Evolutionary conservation across 306 rosid species (phyloP), one percentile per base, ranked within the genome.

Genomic region (Quercus suber): DNA sequence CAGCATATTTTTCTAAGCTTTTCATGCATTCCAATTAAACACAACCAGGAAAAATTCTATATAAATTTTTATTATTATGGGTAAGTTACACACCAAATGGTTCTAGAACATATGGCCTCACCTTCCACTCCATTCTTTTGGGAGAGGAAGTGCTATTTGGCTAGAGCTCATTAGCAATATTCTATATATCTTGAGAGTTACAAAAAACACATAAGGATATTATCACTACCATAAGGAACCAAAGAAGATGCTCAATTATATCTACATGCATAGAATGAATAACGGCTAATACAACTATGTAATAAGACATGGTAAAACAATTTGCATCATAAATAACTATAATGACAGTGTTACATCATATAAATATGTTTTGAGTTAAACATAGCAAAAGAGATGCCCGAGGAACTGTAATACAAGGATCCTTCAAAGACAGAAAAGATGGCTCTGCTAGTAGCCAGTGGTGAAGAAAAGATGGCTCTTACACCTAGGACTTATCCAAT

Each of bases 21-120:
- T 45, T 65, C 79, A 53, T 13, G 59, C 73, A 43, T 61, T 33
- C 59, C 78, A 60, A 43, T 80, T 55, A 76, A 73, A 81, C 52
- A 63, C 61, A 74, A 56, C 74, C 79, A 73, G 71, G 64, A 82
- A 76, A 69, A 56, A 64, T 71, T 33, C 58, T 18, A 25, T 1
- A 35, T 15, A 5, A 49, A 49, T 49, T 49, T 49, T 49, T 49
- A 49, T 49, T 10, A 49, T 49, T 49, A 49, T 49, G 14, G 53
- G 1, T 49, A 49, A 49, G 5, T 12, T 49, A 12, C 17, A 1
- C 14, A 49, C 14, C 53, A 49, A 49, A 49, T 49, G 53, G 53
- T 3, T 49, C 45, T 41, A 41, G 45, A 41, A 8, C 11, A 8
- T 2, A 41, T 41, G 45, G 45, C 45, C 45, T 41, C 45, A 49